Percentiles rank a stretch among this genome's conserved stretches.
phyloP scores from a whole-genome alignment of 1,139 yeast species.

The Meyerozyma carpophila region DNA sequence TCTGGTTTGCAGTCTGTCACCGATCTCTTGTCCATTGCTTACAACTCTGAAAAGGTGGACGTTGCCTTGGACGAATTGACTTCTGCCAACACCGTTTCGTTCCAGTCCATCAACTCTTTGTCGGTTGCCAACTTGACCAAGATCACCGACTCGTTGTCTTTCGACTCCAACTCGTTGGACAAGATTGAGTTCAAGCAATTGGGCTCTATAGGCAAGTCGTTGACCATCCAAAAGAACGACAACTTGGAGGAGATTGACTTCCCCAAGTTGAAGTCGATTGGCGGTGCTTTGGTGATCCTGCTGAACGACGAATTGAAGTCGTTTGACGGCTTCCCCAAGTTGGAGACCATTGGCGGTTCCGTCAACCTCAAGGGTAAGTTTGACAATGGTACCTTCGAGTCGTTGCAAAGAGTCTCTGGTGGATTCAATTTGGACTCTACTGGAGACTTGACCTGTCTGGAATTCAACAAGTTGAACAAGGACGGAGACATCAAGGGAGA shows the following conservation, averaged over 20 bases:
- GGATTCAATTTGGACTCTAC: slow-evolving; percentile 78
- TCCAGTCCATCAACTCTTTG: slow-evolving; percentile 72
- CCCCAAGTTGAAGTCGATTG: slow-evolving; percentile 62
- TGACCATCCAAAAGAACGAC: slow-evolving; percentile 69
- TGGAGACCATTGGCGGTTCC: slow-evolving; percentile 82
- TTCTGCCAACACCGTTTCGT: slow-evolving; percentile 81
- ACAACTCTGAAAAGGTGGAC: slow-evolving; percentile 73
- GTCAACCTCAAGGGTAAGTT: slow-evolving; percentile 76
- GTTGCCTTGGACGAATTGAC: slow-evolving; percentile 63
- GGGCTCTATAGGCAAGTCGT: slow-evolving; percentile 68
- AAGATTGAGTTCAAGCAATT: slow-evolving; percentile 54
- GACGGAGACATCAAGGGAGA: slow-evolving; percentile 87
- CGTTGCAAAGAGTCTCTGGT: slow-evolving; percentile 78
- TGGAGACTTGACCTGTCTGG: slow-evolving; percentile 75
- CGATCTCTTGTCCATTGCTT: slow-evolving; percentile 69
- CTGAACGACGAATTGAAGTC: slow-evolving; percentile 70
- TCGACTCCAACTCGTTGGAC: slow-evolving; percentile 60
- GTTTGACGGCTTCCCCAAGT: slow-evolving; percentile 69
- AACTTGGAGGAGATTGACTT: slow-evolving; percentile 67
- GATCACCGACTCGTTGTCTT: slow-evolving; percentile 77
- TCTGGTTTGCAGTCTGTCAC: slow-evolving; percentile 73
- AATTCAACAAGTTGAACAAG: slow-evolving; percentile 61
- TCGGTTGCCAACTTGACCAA: slow-evolving; percentile 61
- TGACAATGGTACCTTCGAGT: slow-evolving; percentile 68
- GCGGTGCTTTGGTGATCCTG: slow-evolving; percentile 84